These are phyloP conservation scores for Cyberlindnera galapagoensis DNA, from an alignment of 805 yeast genomes.

Conservation along the genomic window DNA sequence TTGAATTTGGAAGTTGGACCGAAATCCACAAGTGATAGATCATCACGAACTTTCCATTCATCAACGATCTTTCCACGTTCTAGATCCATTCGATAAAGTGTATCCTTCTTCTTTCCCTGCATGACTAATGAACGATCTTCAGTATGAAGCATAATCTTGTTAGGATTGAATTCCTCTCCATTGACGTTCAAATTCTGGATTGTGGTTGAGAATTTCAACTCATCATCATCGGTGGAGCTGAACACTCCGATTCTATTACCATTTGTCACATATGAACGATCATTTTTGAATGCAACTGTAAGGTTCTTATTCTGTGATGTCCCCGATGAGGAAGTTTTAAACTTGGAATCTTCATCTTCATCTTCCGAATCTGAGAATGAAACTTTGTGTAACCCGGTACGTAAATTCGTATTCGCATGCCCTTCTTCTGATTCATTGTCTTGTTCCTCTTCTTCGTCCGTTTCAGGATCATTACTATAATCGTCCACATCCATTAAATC, in stretches of 20 bases:
- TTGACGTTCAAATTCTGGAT: slow-evolving; percentile 51
- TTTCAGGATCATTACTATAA: slow-evolving; percentile 18
- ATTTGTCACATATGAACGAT: slow-evolving; percentile 73
- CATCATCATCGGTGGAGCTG: slow-evolving; percentile 45
- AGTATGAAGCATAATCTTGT: slow-evolving; percentile 68
- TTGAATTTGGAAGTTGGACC: slow-evolving; percentile 71
- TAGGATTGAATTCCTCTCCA: slow-evolving; percentile 50
- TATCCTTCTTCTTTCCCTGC: slow-evolving; percentile 43
- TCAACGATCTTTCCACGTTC: slow-evolving; percentile 79
- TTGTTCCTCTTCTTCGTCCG: slow-evolving; percentile 28
- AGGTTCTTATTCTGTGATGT: slow-evolving; percentile 52
- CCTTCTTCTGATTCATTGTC: slow-evolving; percentile 33
- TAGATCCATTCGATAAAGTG: slow-evolving; percentile 69
- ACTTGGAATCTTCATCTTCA: slow-evolving; percentile 29
- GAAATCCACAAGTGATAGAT: slow-evolving; percentile 45
- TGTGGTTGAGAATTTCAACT: slow-evolving; percentile 58
- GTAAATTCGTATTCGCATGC: slow-evolving; percentile 20
- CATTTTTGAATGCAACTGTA: slow-evolving; percentile 63
- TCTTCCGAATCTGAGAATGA: slow-evolving; percentile 30
- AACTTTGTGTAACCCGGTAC: slow-evolving; percentile 19
- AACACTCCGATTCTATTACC: slow-evolving; percentile 80
- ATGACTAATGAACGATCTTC: slow-evolving; percentile 65
- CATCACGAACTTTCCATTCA: slow-evolving; percentile 62
- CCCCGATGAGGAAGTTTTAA: slow-evolving; percentile 17
- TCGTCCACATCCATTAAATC: slow-evolving; percentile 29